A percentile compares a stretch with the other conserved stretches of the same genome.
Conservation (phyloP, 1,284 basidiomycete species). For the Trametes sp. region DNA sequence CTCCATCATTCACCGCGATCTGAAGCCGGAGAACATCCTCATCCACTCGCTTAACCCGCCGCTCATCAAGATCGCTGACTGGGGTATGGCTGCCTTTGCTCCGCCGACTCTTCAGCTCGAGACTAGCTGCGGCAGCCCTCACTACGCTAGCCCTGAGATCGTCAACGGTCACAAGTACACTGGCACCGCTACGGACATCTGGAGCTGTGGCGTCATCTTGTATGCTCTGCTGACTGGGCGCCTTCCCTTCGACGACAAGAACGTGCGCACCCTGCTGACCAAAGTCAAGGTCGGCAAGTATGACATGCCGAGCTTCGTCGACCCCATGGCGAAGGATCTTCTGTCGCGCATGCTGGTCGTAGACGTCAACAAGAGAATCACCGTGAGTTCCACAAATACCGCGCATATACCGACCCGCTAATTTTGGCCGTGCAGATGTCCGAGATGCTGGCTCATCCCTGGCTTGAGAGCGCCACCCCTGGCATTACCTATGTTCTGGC, state of each 20-base stretch:
- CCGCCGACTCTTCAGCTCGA: conserved; percentile 86
- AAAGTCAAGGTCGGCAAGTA: conserved; percentile 94
- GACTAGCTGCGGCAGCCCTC: conserved; percentile 97
- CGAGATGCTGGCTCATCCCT: conserved; percentile 89
- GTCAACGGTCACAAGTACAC: conserved; percentile 95
- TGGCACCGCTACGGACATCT: conserved; percentile 94
- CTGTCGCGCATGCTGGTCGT: conserved; percentile 89
- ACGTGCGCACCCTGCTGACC: conserved; percentile 81
- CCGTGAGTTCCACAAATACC: conserved; percentile 56
- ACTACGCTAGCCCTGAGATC: conserved; percentile 98
- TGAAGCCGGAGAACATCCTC: conserved; percentile 98
- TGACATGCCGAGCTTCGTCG: conserved; percentile 79
- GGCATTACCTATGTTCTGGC: conserved; percentile 64
- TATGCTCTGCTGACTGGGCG: conserved; percentile 88
- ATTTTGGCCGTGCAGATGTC: conserved; percentile 66
- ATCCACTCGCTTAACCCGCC: conserved; percentile 86
- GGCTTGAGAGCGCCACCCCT: conserved; percentile 64
- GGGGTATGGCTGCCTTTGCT: conserved; percentile 98
- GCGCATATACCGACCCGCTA: conserved; percentile 15
- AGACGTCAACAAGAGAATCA: conserved; percentile 88
- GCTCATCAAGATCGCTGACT: conserved; percentile 97
- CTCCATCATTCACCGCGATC: conserved; percentile 98
- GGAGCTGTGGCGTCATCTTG: conserved; percentile 93
- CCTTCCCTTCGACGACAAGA: conserved; percentile 91
- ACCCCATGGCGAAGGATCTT: conserved; percentile 78